Evolutionary conservation across 2,329 filamentous ascomycete genomes (phyloP), one percentile per base, ranked within the genome.

Genomic region (Furcasterigmium sp.): DNA sequence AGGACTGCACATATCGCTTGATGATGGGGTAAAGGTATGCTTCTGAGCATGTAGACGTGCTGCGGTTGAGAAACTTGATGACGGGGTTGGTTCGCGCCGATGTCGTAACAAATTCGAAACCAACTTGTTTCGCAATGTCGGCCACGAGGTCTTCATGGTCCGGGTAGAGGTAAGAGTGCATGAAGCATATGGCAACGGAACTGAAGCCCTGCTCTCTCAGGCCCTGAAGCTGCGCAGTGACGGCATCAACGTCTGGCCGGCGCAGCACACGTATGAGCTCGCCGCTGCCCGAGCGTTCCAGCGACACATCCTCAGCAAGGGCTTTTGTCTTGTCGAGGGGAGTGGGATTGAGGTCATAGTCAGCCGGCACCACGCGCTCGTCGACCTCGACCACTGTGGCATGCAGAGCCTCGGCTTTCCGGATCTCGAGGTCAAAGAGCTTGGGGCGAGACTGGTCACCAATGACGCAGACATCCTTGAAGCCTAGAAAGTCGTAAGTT

Each of bases 11-110:
- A 54, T 87, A 87, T 51, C 80, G 80, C 41, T 76, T 73, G 51
- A 87, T 86, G 2, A 82, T 78, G 0, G 84, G 84, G 2, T 84
- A 86, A 15, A 87, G 69, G 52, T 87, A 87, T 5, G 84, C 84
- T 57, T 87, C 84, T 6, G 83, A 83, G 53, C 80, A 85, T 1
- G 80, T 79, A 7, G 82, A 85, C 2, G 79, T 85, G 18, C 80
- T 78, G 52, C 84, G 64, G 9, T 80, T 78, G 2, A 86, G 76
- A 23, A 85, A 68, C 58, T 87, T 86, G 62, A 87, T 85, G 73
- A 85, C 84, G 2, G 82, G 82, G 70, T 84, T 84, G 26, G 84
- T 70, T 54, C 80, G 72, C 48, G 82, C 78, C 29, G 80, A 85
- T 17, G 85, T 65, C 44, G 78, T 83, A 43, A 87, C 77, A 58